Evolutionary conservation across 352 stramenopile species (phyloP).

Genomic region (Nothophytophthora sp.): DNA sequence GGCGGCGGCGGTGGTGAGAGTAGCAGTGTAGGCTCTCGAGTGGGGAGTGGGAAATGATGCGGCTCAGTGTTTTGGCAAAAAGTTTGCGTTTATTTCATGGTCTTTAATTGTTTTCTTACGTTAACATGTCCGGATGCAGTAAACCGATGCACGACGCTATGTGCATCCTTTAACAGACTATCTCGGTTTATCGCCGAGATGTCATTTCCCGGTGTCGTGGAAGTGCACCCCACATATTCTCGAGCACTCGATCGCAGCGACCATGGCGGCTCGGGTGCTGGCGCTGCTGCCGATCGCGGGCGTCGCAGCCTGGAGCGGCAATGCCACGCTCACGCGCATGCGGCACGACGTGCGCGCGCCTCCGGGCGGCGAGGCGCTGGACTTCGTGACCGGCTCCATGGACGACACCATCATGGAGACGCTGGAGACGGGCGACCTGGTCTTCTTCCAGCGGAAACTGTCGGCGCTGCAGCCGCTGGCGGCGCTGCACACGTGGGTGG

Average conservation of each 20-base stretch:
- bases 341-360: conserved; percentile 33
- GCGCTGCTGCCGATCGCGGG: conserved; percentile 57
- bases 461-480: conserved; percentile 70
- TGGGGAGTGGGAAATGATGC: no score
- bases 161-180: no score
- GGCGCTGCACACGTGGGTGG: conserved; percentile 66
- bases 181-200: no score
- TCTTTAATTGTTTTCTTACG: no score
- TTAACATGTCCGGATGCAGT: no score
- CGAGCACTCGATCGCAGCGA: no score
- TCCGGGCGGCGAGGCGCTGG: conserved; percentile 34
- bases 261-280: conserved; percentile 40
- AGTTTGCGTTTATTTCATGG: no score
- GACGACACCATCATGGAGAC: conserved; percentile 88
- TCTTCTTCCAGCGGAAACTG: conserved; percentile 80
- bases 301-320: conserved; percentile 70
- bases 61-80: no score
- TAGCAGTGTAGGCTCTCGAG: no score
- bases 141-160: no score
- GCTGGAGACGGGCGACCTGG: conserved; percentile 80
- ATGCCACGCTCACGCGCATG: conserved; percentile 58
- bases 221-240: conserved; percentile 11
- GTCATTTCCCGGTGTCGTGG: conserved; percentile 10
- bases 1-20: not conserved
- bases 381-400: conserved; percentile 82